phyloP scores from a whole-genome alignment of 495 filamentous ascomycete species.

The Astrothelium subdiscretum region DNA sequence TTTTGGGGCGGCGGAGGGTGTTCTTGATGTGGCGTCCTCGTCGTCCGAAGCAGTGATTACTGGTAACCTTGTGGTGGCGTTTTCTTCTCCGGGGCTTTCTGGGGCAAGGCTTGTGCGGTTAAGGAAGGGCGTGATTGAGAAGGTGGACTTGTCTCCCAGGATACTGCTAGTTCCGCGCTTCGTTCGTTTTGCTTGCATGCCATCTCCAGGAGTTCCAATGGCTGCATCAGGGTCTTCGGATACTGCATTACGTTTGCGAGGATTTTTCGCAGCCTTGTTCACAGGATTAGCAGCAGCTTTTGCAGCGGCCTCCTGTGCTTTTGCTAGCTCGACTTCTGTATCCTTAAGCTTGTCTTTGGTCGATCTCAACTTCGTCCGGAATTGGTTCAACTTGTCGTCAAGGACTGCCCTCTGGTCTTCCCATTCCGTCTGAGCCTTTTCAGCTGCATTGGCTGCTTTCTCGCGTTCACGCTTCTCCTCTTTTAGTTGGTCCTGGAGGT shows the following conservation, averaged over 20 bases:
- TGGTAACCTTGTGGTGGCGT: conserved; percentile 16
- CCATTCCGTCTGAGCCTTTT: conserved; percentile 32
- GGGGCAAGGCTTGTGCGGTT: conserved; percentile 57
- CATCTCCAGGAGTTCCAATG: conserved; percentile 58
- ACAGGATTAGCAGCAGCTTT: conserved; percentile 19
- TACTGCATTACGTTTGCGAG: conserved; percentile 37
- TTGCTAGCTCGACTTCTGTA: conserved; percentile 34
- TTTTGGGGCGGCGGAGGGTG: conserved; percentile 22
- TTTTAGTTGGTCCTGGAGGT: conserved; percentile 29
- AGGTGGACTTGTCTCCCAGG: conserved; percentile 73
- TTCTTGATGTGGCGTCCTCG: conserved; percentile 9
- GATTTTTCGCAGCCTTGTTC: conserved; percentile 14
- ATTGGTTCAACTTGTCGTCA: conserved; percentile 55
- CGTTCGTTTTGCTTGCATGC: conserved; percentile 30
- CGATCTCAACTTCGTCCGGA: conserved; percentile 52
- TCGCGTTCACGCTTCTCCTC: conserved; percentile 34
- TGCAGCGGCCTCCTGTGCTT: conserved; percentile 33
- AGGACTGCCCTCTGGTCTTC: conserved; percentile 45
- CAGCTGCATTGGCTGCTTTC: conserved; percentile 27
- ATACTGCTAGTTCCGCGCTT: conserved; percentile 29
- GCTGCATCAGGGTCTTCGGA: conserved; percentile 36
- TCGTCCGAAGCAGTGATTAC: conserved; percentile 13
- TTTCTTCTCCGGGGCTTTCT: conserved; percentile 32
- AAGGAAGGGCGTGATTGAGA: conserved; percentile 86
- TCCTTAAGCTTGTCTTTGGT: conserved; percentile 61